Base-by-base conservation (phyloP, 1,284 basidiomycete genomes). In the Apiotrichum laibachii region DNA sequence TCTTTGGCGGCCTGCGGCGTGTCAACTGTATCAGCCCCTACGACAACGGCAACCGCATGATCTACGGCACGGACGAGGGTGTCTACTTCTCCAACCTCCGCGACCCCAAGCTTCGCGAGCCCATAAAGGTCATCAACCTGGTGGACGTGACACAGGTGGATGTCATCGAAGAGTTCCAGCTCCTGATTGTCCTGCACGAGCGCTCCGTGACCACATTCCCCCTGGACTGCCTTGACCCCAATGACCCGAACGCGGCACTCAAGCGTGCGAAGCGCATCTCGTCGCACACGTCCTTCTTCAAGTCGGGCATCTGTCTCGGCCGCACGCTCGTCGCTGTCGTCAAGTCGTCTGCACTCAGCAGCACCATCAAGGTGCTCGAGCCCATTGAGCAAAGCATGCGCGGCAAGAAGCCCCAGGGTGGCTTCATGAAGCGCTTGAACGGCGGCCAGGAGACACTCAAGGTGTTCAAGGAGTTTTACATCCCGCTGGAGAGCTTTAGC, bases 381-480 rank as follows among this genome's bases (percentile, higher is more conserved):
- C 95, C 96, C 1, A 92, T 98, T 65, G 95, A 98, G 71, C 89
- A 92, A 79, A 88, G 85, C 63, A 80, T 88, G 56, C 86, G 91
- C 35, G 88, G 88, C 10, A 84, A 89, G 70, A 97, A 97, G 81
- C 89, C 89, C 26, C 96, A 93, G 56, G 69, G 79, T 7, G 78
- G 81, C 6, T 95, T 98, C 80, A 87, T 88, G 78, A 95, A 96
- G 77, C 82, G 97, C 63, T 78, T 98, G 57, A 94, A 96, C 71
- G 76, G 73, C 18, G 90, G 90, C 19, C 95, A 98, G 73, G 96
- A 99, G 73, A 91, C 92, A 15, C 82, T 99, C 50, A 89, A 90
- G 74, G 83, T 91, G 37, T 98, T 96, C 84, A 92, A 92, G 90
- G 92, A 99, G 78, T 99, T 99, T 79, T 99, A 99, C 77, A 97